Evolutionary conservation across 2,329 filamentous ascomycete genomes (phyloP).

Genomic region (Herpomyces periplanetae): DNA sequence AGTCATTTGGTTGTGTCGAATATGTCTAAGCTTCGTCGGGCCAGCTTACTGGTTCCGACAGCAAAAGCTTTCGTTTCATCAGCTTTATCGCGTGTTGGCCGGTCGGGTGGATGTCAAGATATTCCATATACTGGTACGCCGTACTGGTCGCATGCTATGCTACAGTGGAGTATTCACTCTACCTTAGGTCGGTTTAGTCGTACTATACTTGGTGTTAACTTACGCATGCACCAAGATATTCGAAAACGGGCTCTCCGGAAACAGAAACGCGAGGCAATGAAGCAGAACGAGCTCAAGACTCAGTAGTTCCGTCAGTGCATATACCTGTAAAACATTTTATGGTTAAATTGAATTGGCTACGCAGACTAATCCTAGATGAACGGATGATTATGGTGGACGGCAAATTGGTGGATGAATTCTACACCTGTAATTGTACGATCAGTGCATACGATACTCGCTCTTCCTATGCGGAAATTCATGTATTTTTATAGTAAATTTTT

Average conservation of each 20-base stretch:
- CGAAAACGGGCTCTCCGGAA: conserved; percentile 45
- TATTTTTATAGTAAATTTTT: too few species aligned
- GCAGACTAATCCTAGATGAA: too few species aligned
- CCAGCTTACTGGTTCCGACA: conserved; percentile 36
- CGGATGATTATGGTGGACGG: too few species aligned
- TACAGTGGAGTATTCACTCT: conserved; percentile 37
- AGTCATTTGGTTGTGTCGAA: conserved; percentile 75
- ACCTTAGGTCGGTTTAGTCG: conserved; percentile 17
- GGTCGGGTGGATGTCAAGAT: conserved; percentile 31
- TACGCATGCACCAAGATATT: conserved; percentile 39
- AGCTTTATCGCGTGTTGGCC: conserved; percentile 38
- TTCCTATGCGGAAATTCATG: too few species aligned
- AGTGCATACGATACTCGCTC: too few species aligned
- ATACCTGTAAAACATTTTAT: too few species aligned
- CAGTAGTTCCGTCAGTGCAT: too few species aligned
- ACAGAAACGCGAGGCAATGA: conserved; percentile 36
- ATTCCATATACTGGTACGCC: conserved; percentile 57
- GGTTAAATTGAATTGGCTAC: too few species aligned
- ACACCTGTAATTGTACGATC: too few species aligned
- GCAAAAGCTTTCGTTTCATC: conserved; percentile 44
- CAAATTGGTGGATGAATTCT: too few species aligned
- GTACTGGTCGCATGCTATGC: conserved; percentile 59
- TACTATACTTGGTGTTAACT: conserved; percentile 18
- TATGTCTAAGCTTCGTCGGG: conserved; percentile 74
- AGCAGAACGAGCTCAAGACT: too few species aligned